Percentiles rank a stretch among this genome's conserved stretches.
These are phyloP conservation scores for Rubroboletus pulcherrimus DNA, from an alignment of 768 basidiomycete species.

Conservation along the genomic window DNA sequence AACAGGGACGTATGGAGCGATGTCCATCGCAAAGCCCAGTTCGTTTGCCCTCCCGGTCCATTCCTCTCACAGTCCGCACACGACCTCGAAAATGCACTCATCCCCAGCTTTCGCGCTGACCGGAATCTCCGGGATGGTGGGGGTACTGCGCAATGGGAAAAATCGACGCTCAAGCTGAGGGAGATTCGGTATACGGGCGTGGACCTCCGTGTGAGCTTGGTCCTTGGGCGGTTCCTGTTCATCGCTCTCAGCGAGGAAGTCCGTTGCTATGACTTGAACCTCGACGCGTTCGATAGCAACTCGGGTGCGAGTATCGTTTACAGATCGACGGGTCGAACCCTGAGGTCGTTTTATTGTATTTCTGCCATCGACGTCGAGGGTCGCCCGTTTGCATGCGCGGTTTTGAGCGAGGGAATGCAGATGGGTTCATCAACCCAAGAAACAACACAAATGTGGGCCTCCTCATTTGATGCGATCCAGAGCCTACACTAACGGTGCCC, in stretches of 20 bases:
- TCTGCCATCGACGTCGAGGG: constrained; percentile 14
- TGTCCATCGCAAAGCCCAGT: constrained; percentile 10
- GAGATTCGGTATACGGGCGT: constrained; percentile 8
- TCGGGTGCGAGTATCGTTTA: constrained; percentile 9
- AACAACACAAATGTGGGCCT: constrained; percentile 2
- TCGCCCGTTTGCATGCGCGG: constrained; percentile 13
- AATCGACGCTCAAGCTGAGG: background rate
- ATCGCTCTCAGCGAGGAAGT: constrained; percentile 12
- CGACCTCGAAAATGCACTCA: constrained; percentile 14
- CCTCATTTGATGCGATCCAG: background rate
- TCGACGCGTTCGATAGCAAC: background rate
- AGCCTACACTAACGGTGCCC: background rate
- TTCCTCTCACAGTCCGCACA: constrained; percentile 9
- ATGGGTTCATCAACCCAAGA: background rate
- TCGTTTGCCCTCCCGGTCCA: constrained; percentile 19
- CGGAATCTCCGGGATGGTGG: constrained; percentile 1
- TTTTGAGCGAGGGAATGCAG: constrained; percentile 2
- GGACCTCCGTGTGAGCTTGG: background rate
- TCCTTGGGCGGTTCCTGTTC: constrained; percentile 17
- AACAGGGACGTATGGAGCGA: constrained; percentile 15
- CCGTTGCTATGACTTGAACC: constrained; percentile 13
- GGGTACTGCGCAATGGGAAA: background rate
- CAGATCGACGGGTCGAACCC: background rate
- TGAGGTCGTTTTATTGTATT: constrained; percentile 4
- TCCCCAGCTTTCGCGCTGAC: constrained; percentile 8